Evolutionary conservation across 768 basidiomycete species (phyloP).

Genomic region (Tephrocybe sp.): DNA sequence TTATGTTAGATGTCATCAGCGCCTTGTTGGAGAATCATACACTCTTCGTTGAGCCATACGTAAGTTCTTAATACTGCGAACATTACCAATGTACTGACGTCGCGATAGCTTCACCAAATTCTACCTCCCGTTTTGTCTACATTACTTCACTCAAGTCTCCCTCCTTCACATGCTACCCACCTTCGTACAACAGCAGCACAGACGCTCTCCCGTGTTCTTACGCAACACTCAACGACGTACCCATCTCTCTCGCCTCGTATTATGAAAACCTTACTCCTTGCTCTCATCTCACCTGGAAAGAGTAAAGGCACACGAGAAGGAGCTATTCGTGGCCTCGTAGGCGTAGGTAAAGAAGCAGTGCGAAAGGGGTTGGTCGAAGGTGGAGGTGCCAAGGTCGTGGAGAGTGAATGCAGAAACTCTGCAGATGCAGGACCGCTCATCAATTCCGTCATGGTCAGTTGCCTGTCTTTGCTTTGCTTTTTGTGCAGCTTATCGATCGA

Average conservation of each 20-base stretch:
- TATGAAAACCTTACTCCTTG: constrained; percentile 90
- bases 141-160: constrained; percentile 85
- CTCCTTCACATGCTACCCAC: constrained; percentile 64
- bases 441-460: constrained; percentile 60
- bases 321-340: constrained; percentile 83
- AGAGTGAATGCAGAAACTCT: constrained; percentile 55
- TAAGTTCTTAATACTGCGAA: constrained; percentile 42
- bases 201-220: constrained; percentile 79
- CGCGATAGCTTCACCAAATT: constrained; percentile 85
- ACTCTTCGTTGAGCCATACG: constrained; percentile 95
- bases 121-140: constrained; percentile 91
- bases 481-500: not conserved
- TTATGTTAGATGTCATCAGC: constrained; percentile 80
- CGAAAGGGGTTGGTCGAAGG: constrained; percentile 81
- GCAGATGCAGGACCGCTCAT: constrained; percentile 46
- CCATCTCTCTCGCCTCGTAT: constrained; percentile 85
- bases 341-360: constrained; percentile 84
- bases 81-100: not conserved
- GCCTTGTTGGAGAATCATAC: constrained; percentile 85
- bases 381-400: constrained; percentile 75
- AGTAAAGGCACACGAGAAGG: constrained; percentile 85
- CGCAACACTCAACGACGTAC: constrained; percentile 85
- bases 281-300: constrained; percentile 72
- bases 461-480: constrained; percentile 1
- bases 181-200: constrained; percentile 83